Evolutionary conservation across 495 filamentous ascomycete species (phyloP).

Genomic region (Paragyromitra xinjiangensis): DNA sequence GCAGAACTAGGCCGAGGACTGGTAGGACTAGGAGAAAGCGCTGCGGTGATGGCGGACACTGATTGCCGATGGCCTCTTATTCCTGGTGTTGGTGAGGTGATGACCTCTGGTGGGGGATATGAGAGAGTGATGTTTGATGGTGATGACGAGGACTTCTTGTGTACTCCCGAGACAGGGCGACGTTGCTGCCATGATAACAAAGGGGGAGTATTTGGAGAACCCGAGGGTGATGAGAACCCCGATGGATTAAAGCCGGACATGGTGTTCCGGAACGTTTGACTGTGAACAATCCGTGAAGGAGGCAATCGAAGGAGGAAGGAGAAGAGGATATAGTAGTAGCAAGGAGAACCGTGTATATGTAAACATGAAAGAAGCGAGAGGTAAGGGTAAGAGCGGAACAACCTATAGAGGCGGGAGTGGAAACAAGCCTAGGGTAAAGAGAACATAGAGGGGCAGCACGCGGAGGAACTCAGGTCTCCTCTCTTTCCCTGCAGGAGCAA

Average conservation of each 20-base stretch:
- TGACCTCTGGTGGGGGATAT: constrained; percentile 44
- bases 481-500: constrained; percentile 41
- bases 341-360: constrained; percentile 25
- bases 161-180: constrained; percentile 48
- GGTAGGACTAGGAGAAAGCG: constrained; percentile 28
- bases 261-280: constrained; percentile 34
- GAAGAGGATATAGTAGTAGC: constrained; percentile 11
- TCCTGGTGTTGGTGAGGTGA: constrained; percentile 45
- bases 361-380: constrained; percentile 13
- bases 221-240: constrained; percentile 42
- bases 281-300: constrained; percentile 36
- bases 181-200: constrained; percentile 56
- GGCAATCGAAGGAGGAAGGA: constrained; percentile 16
- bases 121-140: constrained; percentile 40
- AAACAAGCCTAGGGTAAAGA: too few relatives aligned
- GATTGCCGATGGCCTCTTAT: constrained; percentile 53
- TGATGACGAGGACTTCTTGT: constrained; percentile 50
- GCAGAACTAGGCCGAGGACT: constrained; percentile 37
- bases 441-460: neutral
- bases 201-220: constrained; percentile 41
- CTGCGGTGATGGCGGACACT: constrained; percentile 50
- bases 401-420: too few relatives aligned
- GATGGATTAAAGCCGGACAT: constrained; percentile 55
- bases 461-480: constrained; percentile 4
- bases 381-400: constrained; percentile 16